Evolutionary conservation across 805 yeast species (phyloP), one percentile per base, ranked within the genome.

Genomic region (Lachancea fermentati): DNA sequence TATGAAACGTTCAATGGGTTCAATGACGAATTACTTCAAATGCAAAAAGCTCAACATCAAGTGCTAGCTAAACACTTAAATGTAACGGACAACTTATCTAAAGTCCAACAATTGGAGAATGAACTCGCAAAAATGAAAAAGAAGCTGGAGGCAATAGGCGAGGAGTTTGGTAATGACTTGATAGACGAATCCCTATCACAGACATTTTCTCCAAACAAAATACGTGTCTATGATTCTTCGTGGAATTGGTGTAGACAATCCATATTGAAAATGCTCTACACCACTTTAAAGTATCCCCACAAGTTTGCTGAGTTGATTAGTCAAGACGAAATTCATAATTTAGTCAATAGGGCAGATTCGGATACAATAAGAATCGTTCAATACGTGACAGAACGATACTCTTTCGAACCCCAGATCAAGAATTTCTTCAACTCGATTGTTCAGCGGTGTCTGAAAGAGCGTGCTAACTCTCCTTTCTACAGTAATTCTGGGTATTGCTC

Each of bases 241-340:
- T 85, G 95, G 95, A 86, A 86, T 63, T 85, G 95, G 95, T 93
- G 93, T 31, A 79, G 94, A 59, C 95, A 86, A 68, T 94, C 85
- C 65, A 85, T 86, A 38, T 68, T 86, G 51, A 13, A 38, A 15
- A 19, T 44, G 18, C 30, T 39, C 30, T 24, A 37, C 15, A 28
- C 41, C 25, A 31, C 30, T 4, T 85, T 64, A 93, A 93, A 55
- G 78, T 80, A 51, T 72, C 82, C 40, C 7, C 36, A 32, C 74
- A 78, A 30, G 76, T 85, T 50, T 89, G 84, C 63, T 75, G 93
- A 55, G 91, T 84, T 67, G 84, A 85, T 44, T 85, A 85, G 47
- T 74, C 84, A 46, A 87, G 81, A 55, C 84, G 94, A 68, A 81
- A 84, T 54, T 11, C 42, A 33, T 13, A 79, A 81, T 58, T 79